Base-by-base conservation (phyloP, 805 yeast species). In the Kodamaea laetipori region DNA sequence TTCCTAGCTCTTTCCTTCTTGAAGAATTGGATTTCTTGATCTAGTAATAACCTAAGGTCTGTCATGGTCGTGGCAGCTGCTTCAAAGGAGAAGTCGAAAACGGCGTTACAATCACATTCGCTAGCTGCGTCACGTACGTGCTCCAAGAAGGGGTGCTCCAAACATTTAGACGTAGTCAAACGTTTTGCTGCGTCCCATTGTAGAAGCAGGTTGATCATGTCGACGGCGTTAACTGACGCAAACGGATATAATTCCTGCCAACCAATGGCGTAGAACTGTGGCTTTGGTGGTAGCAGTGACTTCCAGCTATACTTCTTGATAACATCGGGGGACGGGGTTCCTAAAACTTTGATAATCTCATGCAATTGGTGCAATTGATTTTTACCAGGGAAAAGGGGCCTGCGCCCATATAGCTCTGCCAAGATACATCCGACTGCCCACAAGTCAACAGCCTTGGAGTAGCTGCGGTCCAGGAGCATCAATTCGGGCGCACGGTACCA, bases 401-500 rank as follows among this genome's bases (percentile, higher is more conserved):
- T 75, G 47, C 97, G 70, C 0, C 89, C 87, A 50, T 85, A 86
- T 38, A 90, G 69, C 61, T 90, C 98, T 2, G 84, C 95, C 47
- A 90, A 64, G 7, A 90, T 89, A 57, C 97, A 90, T 1, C 97
- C 98, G 7, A 84, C 80, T 0, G 97, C 90, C 98, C 98, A 90
- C 71, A 90, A 72, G 61, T 90, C 98, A 37, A 90, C 84, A 17
- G 75, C 61, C 43, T 84, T 84, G 3, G 81, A 75, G 57, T 88
- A 88, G 12, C 53, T 56, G 40, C 71, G 74, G 44, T 76, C 72
- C 8, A 86, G 75, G 25, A 90, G 63, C 34, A 90, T 78, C 37
- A 90, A 71, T 56, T 90, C 98, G 0, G 98, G 98, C 0, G 97
- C 97, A 35, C 98, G 72, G 57, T 90, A 90, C 96, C 97, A 90